phyloP scores from a whole-genome alignment of 2,329 filamentous ascomycete species.

The Curvularia lunata region DNA sequence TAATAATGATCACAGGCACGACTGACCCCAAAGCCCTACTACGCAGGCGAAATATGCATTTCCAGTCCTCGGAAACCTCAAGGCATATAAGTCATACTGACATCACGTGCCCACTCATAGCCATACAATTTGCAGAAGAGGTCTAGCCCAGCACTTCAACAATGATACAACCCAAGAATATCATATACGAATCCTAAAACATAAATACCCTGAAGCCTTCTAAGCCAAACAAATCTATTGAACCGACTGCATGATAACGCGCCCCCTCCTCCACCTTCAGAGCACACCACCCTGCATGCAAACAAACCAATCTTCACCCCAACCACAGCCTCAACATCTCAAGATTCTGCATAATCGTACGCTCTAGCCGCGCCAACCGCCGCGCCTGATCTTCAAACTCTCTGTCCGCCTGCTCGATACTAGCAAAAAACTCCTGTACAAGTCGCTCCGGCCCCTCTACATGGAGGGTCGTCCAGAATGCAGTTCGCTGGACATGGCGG shows the following conservation, averaged over 20 bases:
- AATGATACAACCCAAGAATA: neutral
- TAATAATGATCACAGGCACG: neutral
- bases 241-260: neutral
- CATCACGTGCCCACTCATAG: neutral
- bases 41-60: neutral
- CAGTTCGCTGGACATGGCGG: conserved; percentile 12
- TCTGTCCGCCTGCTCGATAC: conserved; percentile 8
- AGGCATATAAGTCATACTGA: neutral
- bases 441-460: conserved; percentile 18
- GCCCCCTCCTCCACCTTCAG: neutral
- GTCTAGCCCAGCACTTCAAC: neutral
- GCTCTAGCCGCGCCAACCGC: conserved; percentile 4
- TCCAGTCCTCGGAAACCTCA: neutral
- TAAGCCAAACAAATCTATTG: neutral
- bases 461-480: conserved; percentile 13
- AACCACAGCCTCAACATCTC: neutral
- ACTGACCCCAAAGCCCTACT: neutral
- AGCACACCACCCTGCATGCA: neutral
- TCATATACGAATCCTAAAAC: neutral
- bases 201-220: neutral
- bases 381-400: conserved; percentile 9
- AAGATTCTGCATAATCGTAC: neutral
- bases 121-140: too few species aligned
- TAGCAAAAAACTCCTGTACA: conserved; percentile 9
- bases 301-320: neutral